Evolutionary conservation across 352 stramenopile genomes (phyloP).

Genomic region (Pythium brachiatum): DNA sequence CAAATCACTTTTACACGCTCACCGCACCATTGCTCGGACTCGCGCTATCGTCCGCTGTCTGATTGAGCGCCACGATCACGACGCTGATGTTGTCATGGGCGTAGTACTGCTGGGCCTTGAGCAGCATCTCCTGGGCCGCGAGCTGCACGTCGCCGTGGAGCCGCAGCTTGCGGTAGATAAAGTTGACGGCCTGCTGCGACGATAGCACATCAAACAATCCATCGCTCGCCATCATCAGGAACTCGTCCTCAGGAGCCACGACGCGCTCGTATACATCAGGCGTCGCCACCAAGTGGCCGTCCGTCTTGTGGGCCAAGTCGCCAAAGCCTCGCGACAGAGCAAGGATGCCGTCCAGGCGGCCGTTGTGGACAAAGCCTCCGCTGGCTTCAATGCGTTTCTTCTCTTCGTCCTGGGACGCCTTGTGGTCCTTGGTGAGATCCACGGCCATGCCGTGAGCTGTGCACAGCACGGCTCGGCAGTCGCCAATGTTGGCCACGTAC

Average conservation of each 20-base stretch:
- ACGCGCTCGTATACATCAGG: conserved; percentile 75
- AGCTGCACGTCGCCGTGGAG: conserved; percentile 88
- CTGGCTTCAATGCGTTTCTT: conserved; percentile 74
- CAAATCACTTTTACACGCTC: not conserved
- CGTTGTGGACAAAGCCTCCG: conserved; percentile 88
- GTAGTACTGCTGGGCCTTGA: conserved; percentile 88
- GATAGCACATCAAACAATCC: conserved; percentile 91
- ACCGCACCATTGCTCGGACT: not conserved
- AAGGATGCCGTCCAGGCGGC: conserved; percentile 83
- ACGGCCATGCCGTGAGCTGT: conserved; percentile 66
- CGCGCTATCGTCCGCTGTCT: conserved; percentile 26
- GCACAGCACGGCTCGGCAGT: conserved; percentile 88
- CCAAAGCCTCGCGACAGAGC: conserved; percentile 88
- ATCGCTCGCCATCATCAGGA: conserved; percentile 90
- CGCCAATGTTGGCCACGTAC: conserved; percentile 87
- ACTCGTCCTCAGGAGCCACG: conserved; percentile 74
- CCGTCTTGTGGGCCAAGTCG: conserved; percentile 86
- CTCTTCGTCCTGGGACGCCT: conserved; percentile 75
- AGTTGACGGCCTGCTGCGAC: conserved; percentile 90
- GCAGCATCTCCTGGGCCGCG: conserved; percentile 82
- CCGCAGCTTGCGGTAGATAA: conserved; percentile 84
- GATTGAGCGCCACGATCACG: conserved; percentile 85
- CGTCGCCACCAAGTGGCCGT: conserved; percentile 83
- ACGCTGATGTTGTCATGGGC: conserved; percentile 91
- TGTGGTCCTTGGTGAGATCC: conserved; percentile 87